Conservation (phyloP, 202 grass and related monocot genomes). For the Brachypodium distachyon region DNA sequence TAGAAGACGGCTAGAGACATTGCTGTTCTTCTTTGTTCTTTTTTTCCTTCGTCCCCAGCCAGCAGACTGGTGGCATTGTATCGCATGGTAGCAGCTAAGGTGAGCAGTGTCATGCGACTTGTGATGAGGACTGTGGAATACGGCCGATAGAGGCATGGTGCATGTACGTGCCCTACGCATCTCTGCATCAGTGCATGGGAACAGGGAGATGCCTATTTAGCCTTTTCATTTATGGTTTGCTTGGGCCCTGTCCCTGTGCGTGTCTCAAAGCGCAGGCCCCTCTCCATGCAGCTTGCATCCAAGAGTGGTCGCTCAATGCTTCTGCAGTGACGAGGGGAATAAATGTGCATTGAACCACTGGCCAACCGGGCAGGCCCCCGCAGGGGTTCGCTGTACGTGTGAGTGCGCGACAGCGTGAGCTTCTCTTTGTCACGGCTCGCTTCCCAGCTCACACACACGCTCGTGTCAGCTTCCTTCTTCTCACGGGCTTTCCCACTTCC, state of each 20-base stretch:
- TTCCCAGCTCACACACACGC: neutral
- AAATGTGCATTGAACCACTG: constrained; percentile 43
- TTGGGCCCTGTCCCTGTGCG: neutral
- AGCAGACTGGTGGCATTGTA: too few species aligned
- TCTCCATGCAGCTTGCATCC: constrained; percentile 14
- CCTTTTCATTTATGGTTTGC: constrained; percentile 24
- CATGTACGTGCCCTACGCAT: neutral
- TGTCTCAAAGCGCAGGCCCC: neutral
- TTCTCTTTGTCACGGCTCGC: neutral
- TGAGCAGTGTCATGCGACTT: neutral
- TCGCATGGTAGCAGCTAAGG: neutral
- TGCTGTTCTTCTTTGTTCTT: neutral
- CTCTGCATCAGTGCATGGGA: constrained; percentile 3
- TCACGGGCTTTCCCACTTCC: neutral
- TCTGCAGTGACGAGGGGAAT: constrained; percentile 20
- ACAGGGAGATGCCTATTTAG: constrained; percentile 1
- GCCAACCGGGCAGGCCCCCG: constrained; percentile 7
- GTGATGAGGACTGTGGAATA: neutral
- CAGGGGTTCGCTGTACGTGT: neutral
- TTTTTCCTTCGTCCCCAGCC: too few species aligned
- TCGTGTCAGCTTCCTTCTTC: neutral
- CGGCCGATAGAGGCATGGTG: neutral
- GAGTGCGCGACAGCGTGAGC: neutral
- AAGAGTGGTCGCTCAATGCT: constrained; percentile 20
- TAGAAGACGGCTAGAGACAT: too few species aligned